Evolutionary conservation across 2,329 filamentous ascomycete species (phyloP).

Genomic region (Claviceps quebecensis): DNA sequence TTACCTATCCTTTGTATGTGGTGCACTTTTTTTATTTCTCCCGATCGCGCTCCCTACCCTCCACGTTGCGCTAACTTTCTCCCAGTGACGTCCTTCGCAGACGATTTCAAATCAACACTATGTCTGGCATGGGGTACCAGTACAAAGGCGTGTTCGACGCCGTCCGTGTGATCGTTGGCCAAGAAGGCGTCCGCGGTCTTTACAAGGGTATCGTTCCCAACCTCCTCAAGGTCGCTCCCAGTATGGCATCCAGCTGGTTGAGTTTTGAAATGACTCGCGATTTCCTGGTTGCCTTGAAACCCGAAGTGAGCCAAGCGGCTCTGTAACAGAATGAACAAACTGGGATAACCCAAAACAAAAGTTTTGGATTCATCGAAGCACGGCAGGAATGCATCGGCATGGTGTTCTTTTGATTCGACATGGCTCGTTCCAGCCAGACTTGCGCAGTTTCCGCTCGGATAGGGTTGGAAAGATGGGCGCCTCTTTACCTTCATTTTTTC

Average conservation of each 20-base stretch:
- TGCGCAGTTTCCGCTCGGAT: not conserved
- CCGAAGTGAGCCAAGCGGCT: conserved; percentile 20
- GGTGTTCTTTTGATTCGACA: not conserved
- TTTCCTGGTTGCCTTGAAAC: conserved; percentile 54
- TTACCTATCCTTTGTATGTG: conserved; percentile 91
- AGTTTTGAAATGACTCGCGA: conserved; percentile 92
- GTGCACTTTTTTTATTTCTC: not conserved
- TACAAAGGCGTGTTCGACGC: conserved; percentile 83
- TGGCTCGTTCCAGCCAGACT: not conserved
- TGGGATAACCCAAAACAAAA: not conserved
- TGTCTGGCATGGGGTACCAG: conserved; percentile 95
- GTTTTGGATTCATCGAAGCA: not conserved
- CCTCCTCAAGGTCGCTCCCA: conserved; percentile 89
- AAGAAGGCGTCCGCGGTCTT: conserved; percentile 73
- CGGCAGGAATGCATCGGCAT: not conserved
- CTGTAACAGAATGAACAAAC: conserved; percentile 12
- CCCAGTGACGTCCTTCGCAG: conserved; percentile 75
- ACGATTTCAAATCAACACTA: conserved; percentile 96
- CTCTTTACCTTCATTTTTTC: not conserved
- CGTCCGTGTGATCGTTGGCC: conserved; percentile 61
- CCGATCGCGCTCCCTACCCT: not conserved
- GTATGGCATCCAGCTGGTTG: conserved; percentile 97
- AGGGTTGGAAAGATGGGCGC: not conserved
- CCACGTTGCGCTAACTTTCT: conserved; percentile 8
- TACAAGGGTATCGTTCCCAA: conserved; percentile 97